phyloP scores from a whole-genome alignment of 768 basidiomycete species.

The Chalciporus pseudorubinellus region DNA sequence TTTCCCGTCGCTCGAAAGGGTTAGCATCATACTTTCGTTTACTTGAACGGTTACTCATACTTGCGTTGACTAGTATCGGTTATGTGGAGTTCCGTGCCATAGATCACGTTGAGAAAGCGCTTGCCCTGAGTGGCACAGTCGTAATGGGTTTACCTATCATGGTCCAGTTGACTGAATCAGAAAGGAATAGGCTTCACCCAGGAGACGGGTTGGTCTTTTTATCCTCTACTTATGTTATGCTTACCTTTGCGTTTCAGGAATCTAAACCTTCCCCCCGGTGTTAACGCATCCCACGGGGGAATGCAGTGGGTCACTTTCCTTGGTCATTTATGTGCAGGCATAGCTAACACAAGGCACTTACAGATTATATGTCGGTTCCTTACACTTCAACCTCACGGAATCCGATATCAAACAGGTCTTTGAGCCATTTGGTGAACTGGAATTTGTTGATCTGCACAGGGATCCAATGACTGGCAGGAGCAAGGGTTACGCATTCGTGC shows the following conservation, averaged over 20 bases:
- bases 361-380: constrained; percentile 94
- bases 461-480: constrained; percentile 93
- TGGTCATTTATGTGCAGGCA: constrained; percentile 12
- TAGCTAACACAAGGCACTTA: constrained; percentile 9
- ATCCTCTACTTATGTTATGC: constrained; percentile 3
- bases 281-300: constrained; percentile 74
- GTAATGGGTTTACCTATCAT: constrained; percentile 98
- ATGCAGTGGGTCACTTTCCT: constrained; percentile 66
- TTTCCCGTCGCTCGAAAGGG: constrained; percentile 98
- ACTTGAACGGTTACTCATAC: constrained; percentile 2
- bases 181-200: constrained; percentile 86
- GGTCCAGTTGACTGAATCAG: constrained; percentile 95
- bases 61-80: constrained; percentile 65
- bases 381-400: constrained; percentile 96
- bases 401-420: constrained; percentile 99
- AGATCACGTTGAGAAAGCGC: constrained; percentile 87
- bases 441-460: constrained; percentile 96
- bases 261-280: constrained; percentile 81
- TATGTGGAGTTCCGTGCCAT: constrained; percentile 96
- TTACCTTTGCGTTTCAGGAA: constrained; percentile 46
- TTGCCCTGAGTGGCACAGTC: constrained; percentile 87
- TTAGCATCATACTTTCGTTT: constrained; percentile 36
- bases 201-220: constrained; percentile 69
- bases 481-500: constrained; percentile 97
- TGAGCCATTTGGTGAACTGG: constrained; percentile 96